phyloP scores from a whole-genome alignment of 176 grass and related monocot genomes.

The Melocanna baccifera region DNA sequence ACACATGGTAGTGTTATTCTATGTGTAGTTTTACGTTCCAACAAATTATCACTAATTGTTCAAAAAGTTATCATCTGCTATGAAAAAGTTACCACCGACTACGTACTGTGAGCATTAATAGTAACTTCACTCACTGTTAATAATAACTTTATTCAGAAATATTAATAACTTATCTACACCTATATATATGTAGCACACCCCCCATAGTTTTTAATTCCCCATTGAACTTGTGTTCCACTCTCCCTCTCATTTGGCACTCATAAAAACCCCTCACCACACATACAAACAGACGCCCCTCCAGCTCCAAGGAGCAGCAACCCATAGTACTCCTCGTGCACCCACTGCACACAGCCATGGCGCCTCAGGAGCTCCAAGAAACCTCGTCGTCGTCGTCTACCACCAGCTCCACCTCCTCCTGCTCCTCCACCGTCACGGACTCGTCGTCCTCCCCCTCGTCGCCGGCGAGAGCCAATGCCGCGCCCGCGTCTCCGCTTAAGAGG shows the following conservation, averaged over 20 bases:
- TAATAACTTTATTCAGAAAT: too few species aligned
- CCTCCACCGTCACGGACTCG: slow-evolving; percentile 49
- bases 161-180: too few species aligned
- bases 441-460: slow-evolving; percentile 35
- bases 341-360: slow-evolving; percentile 31
- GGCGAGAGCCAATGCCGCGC: slow-evolving; percentile 31
- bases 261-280: slow-evolving; percentile 47
- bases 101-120: too few species aligned
- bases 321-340: background rate
- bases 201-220: slow-evolving; percentile 30
- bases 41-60: too few species aligned
- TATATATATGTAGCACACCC: too few species aligned
- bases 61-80: too few species aligned
- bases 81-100: too few species aligned
- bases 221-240: background rate
- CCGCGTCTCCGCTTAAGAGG: background rate
- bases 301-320: slow-evolving; percentile 10
- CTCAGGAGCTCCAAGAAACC: slow-evolving; percentile 45
- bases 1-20: too few species aligned
- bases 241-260: slow-evolving; percentile 6
- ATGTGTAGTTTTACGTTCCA: too few species aligned
- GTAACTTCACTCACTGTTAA: too few species aligned
- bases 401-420: slow-evolving; percentile 43
- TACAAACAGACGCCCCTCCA: slow-evolving; percentile 37
- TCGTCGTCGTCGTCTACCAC: slow-evolving; percentile 41